Evolutionary conservation across 352 stramenopile species (phyloP).

Genomic region (Phytophthora chlamydospora): DNA sequence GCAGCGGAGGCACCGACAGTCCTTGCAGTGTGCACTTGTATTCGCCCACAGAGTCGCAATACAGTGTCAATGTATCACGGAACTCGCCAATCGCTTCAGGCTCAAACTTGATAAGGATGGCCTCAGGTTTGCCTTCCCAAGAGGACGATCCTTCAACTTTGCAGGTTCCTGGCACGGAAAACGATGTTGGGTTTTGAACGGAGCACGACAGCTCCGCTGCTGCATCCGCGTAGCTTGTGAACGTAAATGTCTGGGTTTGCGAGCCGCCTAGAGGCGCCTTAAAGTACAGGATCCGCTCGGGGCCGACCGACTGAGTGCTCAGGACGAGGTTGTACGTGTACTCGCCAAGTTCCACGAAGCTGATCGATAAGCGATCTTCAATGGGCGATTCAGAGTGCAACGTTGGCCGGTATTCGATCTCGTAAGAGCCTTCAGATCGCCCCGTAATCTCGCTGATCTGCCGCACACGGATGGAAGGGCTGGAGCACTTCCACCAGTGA

Average conservation of each 20-base stretch:
- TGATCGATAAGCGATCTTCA: slow-evolving; percentile 75
- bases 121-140: slow-evolving; percentile 79
- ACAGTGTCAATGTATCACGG: slow-evolving; percentile 75
- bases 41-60: slow-evolving; percentile 68
- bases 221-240: slow-evolving; percentile 60
- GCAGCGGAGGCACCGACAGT: slow-evolving; percentile 71
- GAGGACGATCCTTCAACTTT: slow-evolving; percentile 57
- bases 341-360: slow-evolving; percentile 86
- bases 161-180: slow-evolving; percentile 57
- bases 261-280: slow-evolving; percentile 77
- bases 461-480: slow-evolving; percentile 67
- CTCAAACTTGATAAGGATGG: slow-evolving; percentile 86
- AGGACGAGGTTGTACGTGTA: slow-evolving; percentile 90
- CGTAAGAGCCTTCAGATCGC: slow-evolving; percentile 82
- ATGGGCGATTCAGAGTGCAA: slow-evolving; percentile 48
- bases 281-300: slow-evolving; percentile 82
- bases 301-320: slow-evolving; percentile 67
- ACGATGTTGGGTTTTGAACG: slow-evolving; percentile 69
- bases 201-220: slow-evolving; percentile 58
- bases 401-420: slow-evolving; percentile 90
- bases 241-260: slow-evolving; percentile 82
- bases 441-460: slow-evolving; percentile 75
- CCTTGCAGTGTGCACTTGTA: slow-evolving; percentile 89
- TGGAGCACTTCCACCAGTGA: slow-evolving; percentile 87
- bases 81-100: slow-evolving; percentile 89